A percentile compares a stretch with the other conserved stretches of the same genome.
Conservation (phyloP, 345 rosid species). For the Corymbia maculata region DNA sequence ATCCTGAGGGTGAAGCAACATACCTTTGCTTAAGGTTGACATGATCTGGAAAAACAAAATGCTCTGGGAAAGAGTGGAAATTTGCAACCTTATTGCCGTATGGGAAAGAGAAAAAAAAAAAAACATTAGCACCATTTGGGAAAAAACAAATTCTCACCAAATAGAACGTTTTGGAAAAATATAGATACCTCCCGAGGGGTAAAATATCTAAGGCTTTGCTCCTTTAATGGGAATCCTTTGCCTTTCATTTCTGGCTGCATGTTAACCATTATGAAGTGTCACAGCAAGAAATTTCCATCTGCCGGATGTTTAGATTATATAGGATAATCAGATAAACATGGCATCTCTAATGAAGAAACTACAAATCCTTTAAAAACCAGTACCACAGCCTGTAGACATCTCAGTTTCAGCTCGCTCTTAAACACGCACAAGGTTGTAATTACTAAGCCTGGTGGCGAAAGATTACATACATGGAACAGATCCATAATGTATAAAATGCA, state of each 20-base stretch:
- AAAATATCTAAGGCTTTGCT: constrained; percentile 80
- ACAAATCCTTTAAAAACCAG: background rate
- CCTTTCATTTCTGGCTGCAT: constrained; percentile 55
- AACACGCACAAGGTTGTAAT: background rate
- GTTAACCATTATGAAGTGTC: background rate
- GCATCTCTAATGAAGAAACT: background rate
- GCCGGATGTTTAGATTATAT: background rate
- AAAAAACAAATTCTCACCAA: background rate
- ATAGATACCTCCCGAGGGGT: constrained; percentile 74
- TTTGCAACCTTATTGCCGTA: constrained; percentile 61
- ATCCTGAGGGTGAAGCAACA: background rate
- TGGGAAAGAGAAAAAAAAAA: background rate
- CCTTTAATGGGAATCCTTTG: constrained; percentile 48
- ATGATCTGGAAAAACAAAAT: constrained; percentile 61
- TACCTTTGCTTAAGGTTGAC: constrained; percentile 80
- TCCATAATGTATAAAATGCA: background rate
- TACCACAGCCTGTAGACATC: background rate
- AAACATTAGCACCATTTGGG: background rate
- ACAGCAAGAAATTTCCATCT: background rate
- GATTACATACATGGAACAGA: background rate
- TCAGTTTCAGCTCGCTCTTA: background rate
- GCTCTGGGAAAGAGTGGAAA: constrained; percentile 82
- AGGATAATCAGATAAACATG: background rate
- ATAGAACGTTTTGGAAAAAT: background rate
- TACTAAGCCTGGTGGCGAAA: background rate